Conservation (phyloP, 352 stramenopile species). For the Salisapilia sapeloensis region DNA sequence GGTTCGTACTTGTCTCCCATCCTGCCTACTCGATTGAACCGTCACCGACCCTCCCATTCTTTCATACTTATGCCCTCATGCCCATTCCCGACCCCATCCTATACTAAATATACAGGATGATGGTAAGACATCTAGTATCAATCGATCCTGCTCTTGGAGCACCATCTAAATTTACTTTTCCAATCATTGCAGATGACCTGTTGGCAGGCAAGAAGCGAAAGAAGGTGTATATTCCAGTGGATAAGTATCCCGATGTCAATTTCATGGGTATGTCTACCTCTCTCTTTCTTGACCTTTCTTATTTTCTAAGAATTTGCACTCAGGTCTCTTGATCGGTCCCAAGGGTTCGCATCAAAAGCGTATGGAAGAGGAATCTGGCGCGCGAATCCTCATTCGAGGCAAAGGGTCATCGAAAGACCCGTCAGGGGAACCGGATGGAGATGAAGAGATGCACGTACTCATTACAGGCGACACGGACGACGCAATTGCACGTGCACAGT, state of each 20-base stretch:
- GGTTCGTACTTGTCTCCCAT: constrained; percentile 36
- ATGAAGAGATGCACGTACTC: constrained; percentile 81
- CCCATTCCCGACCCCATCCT: too few relatives aligned
- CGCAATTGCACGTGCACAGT: constrained; percentile 69
- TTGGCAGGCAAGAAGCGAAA: constrained; percentile 57
- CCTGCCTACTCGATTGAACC: too few relatives aligned
- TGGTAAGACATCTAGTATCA: too few relatives aligned
- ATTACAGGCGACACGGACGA: constrained; percentile 85
- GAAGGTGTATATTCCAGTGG: constrained; percentile 85
- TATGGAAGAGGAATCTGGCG: constrained; percentile 84
- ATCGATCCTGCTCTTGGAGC: too few relatives aligned
- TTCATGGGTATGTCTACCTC: constrained; percentile 56
- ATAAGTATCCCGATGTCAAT: constrained; percentile 87
- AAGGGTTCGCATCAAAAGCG: constrained; percentile 84
- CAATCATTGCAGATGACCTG: constrained; percentile 3
- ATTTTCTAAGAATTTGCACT: neutral
- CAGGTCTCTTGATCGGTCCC: constrained; percentile 76
- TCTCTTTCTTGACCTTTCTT: neutral
- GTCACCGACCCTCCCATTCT: too few relatives aligned
- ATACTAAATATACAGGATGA: constrained; percentile 18
- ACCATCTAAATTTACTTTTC: neutral
- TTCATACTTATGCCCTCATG: too few relatives aligned
- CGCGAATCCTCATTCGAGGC: constrained; percentile 84
- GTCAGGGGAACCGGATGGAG: constrained; percentile 66
- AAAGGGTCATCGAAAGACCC: constrained; percentile 76